Percentiles rank a stretch among this genome's conserved stretches.
phyloP scores from a whole-genome alignment of 2,329 filamentous ascomycete species.

The Colletotrichum paranaense region DNA sequence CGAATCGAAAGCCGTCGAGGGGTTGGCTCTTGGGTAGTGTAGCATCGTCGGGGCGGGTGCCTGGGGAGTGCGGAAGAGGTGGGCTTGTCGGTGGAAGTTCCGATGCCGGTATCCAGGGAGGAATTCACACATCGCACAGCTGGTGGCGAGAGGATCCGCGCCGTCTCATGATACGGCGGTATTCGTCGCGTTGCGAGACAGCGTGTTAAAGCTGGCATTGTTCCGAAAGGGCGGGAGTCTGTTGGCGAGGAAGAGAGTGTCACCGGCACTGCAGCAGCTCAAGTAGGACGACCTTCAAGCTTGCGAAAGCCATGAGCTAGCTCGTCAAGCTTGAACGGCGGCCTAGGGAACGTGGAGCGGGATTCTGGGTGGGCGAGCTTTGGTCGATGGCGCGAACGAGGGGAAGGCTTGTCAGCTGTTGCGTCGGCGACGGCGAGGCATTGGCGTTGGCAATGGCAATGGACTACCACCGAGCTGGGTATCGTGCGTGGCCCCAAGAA shows the following conservation, averaged over 20 bases:
- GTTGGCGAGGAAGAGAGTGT: slow-evolving; percentile 12
- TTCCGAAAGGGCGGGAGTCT: slow-evolving; percentile 2
- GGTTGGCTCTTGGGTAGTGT: background rate
- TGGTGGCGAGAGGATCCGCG: background rate
- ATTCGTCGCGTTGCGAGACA: slow-evolving; percentile 24
- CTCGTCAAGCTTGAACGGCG: slow-evolving; percentile 4
- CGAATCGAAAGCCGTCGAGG: background rate
- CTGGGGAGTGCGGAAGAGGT: background rate
- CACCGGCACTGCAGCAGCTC: slow-evolving; percentile 33
- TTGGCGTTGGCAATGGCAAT: slow-evolving; percentile 33
- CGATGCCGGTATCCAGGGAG: background rate
- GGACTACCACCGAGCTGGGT: slow-evolving; percentile 15
- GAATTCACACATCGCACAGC: background rate
- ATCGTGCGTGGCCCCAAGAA: background rate
- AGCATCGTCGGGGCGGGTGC: background rate
- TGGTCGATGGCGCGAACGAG: slow-evolving; percentile 15
- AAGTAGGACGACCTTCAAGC: slow-evolving; percentile 23
- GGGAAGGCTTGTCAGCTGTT: slow-evolving; percentile 16
- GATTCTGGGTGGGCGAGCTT: background rate
- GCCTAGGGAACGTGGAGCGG: background rate
- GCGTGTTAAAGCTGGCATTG: slow-evolving; percentile 28
- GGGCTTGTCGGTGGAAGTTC: background rate
- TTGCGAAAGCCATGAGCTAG: slow-evolving; percentile 33
- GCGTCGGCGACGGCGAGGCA: slow-evolving; percentile 31
- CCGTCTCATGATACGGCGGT: slow-evolving; percentile 17